Conservation (phyloP, 2,329 filamentous ascomycete species). For the Colletotrichum musae region DNA sequence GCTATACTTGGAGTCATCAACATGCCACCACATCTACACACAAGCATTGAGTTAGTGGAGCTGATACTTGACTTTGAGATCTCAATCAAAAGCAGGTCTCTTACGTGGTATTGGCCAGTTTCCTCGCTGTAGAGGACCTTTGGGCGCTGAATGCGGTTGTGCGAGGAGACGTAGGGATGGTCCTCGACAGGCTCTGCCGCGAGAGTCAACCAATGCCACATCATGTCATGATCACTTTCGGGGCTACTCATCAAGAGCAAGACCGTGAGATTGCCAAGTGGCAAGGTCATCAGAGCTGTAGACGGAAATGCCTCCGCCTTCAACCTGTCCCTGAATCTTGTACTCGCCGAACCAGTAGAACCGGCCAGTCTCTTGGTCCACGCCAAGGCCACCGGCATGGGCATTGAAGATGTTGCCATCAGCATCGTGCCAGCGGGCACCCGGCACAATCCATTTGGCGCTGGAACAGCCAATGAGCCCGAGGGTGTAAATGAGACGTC, state of each 20-base stretch:
- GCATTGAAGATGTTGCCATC: slow-evolving; percentile 73
- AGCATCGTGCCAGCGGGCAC: slow-evolving; percentile 73
- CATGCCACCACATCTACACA: slow-evolving; percentile 71
- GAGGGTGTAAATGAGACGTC: no score
- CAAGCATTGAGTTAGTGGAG: slow-evolving; percentile 11
- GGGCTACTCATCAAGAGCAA: slow-evolving; percentile 59
- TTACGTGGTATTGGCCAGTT: slow-evolving; percentile 69
- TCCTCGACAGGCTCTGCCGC: slow-evolving; percentile 62
- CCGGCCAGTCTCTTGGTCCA: slow-evolving; percentile 66
- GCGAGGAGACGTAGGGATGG: slow-evolving; percentile 67
- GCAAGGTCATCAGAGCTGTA: slow-evolving; percentile 73
- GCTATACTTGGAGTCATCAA: slow-evolving; percentile 70
- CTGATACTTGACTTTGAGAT: no score
- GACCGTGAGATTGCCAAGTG: slow-evolving; percentile 70
- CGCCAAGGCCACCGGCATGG: slow-evolving; percentile 70
- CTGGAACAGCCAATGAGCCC: slow-evolving; percentile 19
- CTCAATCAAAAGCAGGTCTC: slow-evolving; percentile 25
- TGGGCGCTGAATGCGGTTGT: slow-evolving; percentile 72
- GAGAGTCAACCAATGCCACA: no score
- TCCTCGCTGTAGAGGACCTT: slow-evolving; percentile 73
- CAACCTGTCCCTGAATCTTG: slow-evolving; percentile 69
- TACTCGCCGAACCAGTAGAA: slow-evolving; percentile 76
- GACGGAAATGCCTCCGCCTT: slow-evolving; percentile 73
- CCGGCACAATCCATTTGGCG: slow-evolving; percentile 73
- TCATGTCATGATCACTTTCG: no score